Conservation (phyloP, 2,329 filamentous ascomycete genomes). For the Aspergillus hortae region DNA sequence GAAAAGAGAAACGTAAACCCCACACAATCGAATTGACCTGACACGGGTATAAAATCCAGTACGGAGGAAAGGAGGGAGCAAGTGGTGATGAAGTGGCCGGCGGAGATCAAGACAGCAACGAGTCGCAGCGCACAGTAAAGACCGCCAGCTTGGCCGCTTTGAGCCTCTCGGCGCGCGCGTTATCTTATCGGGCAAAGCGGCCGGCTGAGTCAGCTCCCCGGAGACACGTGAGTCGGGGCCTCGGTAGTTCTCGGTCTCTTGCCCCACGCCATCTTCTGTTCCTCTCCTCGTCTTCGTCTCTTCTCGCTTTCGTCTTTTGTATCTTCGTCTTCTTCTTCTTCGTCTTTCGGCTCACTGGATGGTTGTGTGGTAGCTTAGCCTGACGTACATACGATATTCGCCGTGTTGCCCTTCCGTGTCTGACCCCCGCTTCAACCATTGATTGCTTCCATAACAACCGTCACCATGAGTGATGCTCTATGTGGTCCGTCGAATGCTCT, state of each 20-base stretch:
- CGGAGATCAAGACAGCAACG: constrained; percentile 8
- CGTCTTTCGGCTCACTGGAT: neutral
- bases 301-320: constrained; percentile 2
- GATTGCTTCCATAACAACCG: constrained; percentile 3
- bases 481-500: constrained; percentile 74
- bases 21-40: neutral
- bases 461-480: constrained; percentile 61
- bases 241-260: constrained; percentile 15
- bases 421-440: neutral
- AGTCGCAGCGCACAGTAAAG: constrained; percentile 13
- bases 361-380: neutral
- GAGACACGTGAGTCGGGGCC: constrained; percentile 20
- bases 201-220: neutral
- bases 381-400: neutral
- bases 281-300: neutral
- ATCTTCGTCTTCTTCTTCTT: neutral
- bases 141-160: constrained; percentile 26
- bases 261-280: constrained; percentile 12
- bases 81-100: constrained; percentile 2
- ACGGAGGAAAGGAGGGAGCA: neutral
- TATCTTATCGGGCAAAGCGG: constrained; percentile 25
- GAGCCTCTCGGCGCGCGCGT: constrained; percentile 12
- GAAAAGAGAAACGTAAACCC: neutral
- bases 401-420: neutral
- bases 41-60: neutral